A percentile compares a stretch with the other conserved stretches of the same genome.
Evolutionary conservation across 305 asterid species (phyloP).

Genomic region (Rubia balearica): DNA sequence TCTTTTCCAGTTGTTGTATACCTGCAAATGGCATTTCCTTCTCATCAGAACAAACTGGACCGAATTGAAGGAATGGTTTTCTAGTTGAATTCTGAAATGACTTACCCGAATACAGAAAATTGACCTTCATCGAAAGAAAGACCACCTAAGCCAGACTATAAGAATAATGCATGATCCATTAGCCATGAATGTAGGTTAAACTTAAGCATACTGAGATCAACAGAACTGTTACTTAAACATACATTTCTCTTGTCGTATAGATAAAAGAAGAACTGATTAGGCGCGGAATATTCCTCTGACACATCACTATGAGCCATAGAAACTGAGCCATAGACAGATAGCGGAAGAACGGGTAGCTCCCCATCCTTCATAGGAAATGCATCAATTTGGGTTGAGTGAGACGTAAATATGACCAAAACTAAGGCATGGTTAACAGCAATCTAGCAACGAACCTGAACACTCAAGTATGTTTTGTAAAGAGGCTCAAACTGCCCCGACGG

Average conservation of each 20-base stretch:
- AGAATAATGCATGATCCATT: conserved; percentile 8
- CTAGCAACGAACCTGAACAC: conserved; percentile 38
- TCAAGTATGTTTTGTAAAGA: conserved; percentile 65
- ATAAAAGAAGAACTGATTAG: conserved; percentile 92
- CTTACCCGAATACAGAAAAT: conserved; percentile 88
- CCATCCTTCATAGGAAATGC: conserved; percentile 54
- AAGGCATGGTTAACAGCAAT: not conserved
- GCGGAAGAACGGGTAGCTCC: conserved; percentile 90
- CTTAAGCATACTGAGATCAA: conserved; percentile 1
- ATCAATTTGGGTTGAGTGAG: not conserved
- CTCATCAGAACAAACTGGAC: not conserved
- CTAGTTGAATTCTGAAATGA: conserved; percentile 1
- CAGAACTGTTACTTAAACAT: conserved; percentile 21
- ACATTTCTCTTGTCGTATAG: conserved; percentile 91
- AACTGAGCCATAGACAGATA: conserved; percentile 90
- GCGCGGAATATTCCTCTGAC: conserved; percentile 82
- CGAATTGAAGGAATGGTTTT: not conserved
- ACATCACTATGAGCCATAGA: conserved; percentile 85
- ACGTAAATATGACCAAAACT: not conserved
- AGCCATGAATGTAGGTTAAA: not conserved
- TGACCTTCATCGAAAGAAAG: conserved; percentile 92
- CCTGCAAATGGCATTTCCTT: conserved; percentile 26
- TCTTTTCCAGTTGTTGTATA: conserved; percentile 69
- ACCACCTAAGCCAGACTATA: conserved; percentile 95
- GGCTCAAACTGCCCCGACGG: conserved; percentile 99